These are phyloP conservation scores for Tephrocybe sp. DNA, from an alignment of 768 basidiomycete species.

Conservation along the genomic window DNA sequence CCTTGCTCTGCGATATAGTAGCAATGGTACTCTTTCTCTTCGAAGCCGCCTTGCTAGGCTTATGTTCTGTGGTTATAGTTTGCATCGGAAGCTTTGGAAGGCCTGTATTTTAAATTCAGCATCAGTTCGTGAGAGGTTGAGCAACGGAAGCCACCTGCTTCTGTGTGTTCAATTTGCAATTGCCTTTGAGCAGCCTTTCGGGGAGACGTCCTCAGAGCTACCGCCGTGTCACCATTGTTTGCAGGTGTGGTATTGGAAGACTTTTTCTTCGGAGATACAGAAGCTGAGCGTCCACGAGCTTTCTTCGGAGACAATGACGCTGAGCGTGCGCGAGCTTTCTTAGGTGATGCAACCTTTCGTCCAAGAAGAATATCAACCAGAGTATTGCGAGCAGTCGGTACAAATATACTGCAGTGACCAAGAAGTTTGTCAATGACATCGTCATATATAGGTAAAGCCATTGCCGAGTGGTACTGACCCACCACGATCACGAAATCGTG, in stretches of 20 bases:
- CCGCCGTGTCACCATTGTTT: neutral
- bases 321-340: slow-evolving; percentile 28
- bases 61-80: neutral
- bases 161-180: neutral
- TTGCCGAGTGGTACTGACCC: slow-evolving; percentile 45
- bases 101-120: neutral
- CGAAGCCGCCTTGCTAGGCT: neutral
- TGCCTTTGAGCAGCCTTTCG: slow-evolving; percentile 8
- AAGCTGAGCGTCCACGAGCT: slow-evolving; percentile 23
- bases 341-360: slow-evolving; percentile 38
- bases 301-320: slow-evolving; percentile 30
- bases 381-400: slow-evolving; percentile 19
- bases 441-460: neutral
- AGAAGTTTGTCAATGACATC: neutral
- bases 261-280: slow-evolving; percentile 27
- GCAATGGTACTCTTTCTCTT: neutral
- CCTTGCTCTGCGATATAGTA: slow-evolving; percentile 7
- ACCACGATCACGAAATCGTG: slow-evolving; percentile 66
- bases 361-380: slow-evolving; percentile 21
- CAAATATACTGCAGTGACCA: slow-evolving; percentile 16
- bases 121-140: neutral
- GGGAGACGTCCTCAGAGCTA: slow-evolving; percentile 14
- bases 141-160: slow-evolving; percentile 8
- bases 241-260: slow-evolving; percentile 5
- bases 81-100: neutral